Percentiles rank a stretch among this genome's conserved stretches.
These are phyloP conservation scores for Cystofilobasidium capitatum DNA, from an alignment of 768 basidiomycete genomes.

Conservation along the genomic window DNA sequence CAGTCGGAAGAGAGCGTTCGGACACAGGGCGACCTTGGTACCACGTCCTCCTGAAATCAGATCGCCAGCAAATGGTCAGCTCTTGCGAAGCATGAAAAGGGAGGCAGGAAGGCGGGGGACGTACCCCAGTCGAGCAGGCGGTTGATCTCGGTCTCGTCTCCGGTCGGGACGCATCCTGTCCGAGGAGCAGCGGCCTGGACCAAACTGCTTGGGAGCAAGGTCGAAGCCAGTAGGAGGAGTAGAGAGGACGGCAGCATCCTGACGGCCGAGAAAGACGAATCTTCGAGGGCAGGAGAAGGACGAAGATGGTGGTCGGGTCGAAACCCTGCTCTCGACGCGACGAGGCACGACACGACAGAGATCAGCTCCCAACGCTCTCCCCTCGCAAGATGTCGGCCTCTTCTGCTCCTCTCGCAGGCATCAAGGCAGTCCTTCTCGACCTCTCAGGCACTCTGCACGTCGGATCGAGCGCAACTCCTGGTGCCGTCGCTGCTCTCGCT, in stretches of 20 bases:
- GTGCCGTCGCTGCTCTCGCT: conserved; percentile 46
- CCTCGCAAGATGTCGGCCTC: too few species aligned
- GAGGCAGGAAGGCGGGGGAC: background rate
- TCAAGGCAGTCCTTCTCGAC: conserved; percentile 51
- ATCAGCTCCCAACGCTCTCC: too few species aligned
- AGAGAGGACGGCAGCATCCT: background rate
- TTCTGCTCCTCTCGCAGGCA: background rate
- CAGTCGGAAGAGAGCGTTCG: conserved; percentile 37
- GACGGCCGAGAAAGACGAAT: too few species aligned
- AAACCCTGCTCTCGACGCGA: too few species aligned
- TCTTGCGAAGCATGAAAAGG: background rate
- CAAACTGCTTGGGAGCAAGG: background rate
- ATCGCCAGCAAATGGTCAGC: background rate
- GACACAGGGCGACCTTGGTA: conserved; percentile 37
- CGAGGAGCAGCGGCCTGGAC: background rate
- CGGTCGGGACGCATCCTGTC: conserved; percentile 16
- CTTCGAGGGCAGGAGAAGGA: too few species aligned
- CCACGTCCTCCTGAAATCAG: conserved; percentile 33
- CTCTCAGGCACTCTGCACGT: conserved; percentile 60
- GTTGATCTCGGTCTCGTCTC: conserved; percentile 28
- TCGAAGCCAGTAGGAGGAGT: background rate
- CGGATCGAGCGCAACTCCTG: conserved; percentile 46
- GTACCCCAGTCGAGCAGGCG: conserved; percentile 24
- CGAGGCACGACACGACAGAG: too few species aligned
- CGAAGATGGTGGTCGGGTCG: too few species aligned